A percentile compares a stretch with the other conserved stretches of the same genome.
phyloP scores from a whole-genome alignment of 202 grass and related monocot genomes.

The Sporobolus alterniflorus region DNA sequence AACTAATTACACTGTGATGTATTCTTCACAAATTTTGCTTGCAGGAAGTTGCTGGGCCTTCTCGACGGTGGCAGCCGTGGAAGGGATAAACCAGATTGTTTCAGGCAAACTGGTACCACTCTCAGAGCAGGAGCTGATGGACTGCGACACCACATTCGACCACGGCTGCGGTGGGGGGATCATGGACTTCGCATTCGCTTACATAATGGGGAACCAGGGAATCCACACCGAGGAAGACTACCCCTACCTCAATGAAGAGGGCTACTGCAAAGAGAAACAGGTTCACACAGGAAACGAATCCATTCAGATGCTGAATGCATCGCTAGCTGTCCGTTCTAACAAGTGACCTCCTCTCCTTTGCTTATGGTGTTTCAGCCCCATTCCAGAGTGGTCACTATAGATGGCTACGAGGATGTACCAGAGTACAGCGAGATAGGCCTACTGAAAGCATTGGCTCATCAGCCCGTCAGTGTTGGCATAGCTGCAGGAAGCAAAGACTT shows the following conservation, averaged over 20 bases:
- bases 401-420: constrained; percentile 72
- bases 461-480: constrained; percentile 74
- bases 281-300: constrained; percentile 30
- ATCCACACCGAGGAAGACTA: constrained; percentile 69
- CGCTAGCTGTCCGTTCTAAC: background rate
- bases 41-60: constrained; percentile 92
- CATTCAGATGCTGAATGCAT: background rate
- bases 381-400: constrained; percentile 54
- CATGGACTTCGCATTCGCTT: constrained; percentile 81
- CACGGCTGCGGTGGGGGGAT: constrained; percentile 61
- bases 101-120: constrained; percentile 70
- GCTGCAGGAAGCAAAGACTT: constrained; percentile 73
- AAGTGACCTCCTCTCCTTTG: background rate
- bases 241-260: constrained; percentile 85
- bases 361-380: constrained; percentile 47
- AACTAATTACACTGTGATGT: background rate
- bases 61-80: constrained; percentile 78
- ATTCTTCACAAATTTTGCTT: background rate
- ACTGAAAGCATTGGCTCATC: constrained; percentile 66
- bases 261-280: constrained; percentile 58
- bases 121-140: constrained; percentile 87
- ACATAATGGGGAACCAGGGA: constrained; percentile 66
- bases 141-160: constrained; percentile 70
- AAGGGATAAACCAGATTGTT: constrained; percentile 82
- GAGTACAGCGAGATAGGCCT: constrained; percentile 68